Evolutionary conservation across 352 stramenopile genomes (phyloP), one percentile per base, ranked within the genome.

Genomic region (Pythium volutum): DNA sequence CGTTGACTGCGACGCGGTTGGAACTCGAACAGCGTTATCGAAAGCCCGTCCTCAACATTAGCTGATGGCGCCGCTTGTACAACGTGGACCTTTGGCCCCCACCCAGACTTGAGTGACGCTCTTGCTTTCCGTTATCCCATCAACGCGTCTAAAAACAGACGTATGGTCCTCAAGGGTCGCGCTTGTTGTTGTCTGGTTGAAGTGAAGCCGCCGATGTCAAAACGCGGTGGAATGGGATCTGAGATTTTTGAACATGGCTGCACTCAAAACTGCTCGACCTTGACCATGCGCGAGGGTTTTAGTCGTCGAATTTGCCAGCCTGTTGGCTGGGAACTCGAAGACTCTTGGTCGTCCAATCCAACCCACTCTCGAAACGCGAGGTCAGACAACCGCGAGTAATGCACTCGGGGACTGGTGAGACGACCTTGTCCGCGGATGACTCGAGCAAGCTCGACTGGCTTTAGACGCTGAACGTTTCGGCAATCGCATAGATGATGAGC

Each of bases 321-420:
- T 29, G 20, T 15, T 27, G n/a, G n/a, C n/a, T n/a, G 18, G 18
- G 10, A 34, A 26, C n/a, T 48, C 0, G 41, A 7, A 29, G 42
- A n/a, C 42, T 48, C 42, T 15, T 48, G 20, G n/a, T 27, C 38
- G 20, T 31, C 9, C 10, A n/a, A 18, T 25, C 46, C 3, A 41
- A n/a, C n/a, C n/a, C n/a, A n/a, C n/a, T 25, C 18, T 9, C 16
- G 25, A 20, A 31, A 41, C 45, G 18, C 25, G 18, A 39, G 5
- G 22, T 55, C 45, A 62, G 55, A 25, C 55, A 22, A n/a, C 18
- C 45, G 55, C 45, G 34, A 62, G 55, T 62, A 62, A 62, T 42
- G 55, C 11, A 18, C 12, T 18, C 48, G 20, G 33, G n/a, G n/a
- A 48, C 42, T n/a, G 26, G 8, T 43, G 41, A 46, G 27, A 48